Conservation (phyloP, 495 filamentous ascomycete species). For the Penicillium desertorum region DNA sequence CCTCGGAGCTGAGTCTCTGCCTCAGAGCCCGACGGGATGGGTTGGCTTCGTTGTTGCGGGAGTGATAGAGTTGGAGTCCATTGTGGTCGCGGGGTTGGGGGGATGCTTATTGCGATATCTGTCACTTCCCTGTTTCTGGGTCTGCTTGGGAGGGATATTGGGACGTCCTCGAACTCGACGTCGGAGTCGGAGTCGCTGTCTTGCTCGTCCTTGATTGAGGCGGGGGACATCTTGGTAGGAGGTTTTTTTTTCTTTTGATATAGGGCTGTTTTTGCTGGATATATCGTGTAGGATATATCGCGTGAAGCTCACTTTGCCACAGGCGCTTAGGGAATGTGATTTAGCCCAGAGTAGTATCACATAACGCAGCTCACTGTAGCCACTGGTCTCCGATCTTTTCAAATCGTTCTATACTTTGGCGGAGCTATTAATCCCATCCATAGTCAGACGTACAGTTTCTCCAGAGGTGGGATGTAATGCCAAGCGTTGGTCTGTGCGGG, state of each 20-base stretch:
- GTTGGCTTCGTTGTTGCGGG: constrained; percentile 45
- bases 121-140: not conserved
- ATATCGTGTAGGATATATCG: not conserved
- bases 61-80: constrained; percentile 23
- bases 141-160: constrained; percentile 4
- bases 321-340: not conserved
- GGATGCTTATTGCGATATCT: not conserved
- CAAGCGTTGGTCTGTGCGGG: constrained; percentile 45
- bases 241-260: not conserved
- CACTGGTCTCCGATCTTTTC: not conserved
- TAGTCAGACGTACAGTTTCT: constrained; percentile 1
- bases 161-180: constrained; percentile 30
- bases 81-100: not conserved
- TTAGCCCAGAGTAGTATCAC: not conserved
- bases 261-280: not conserved
- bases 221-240: constrained; percentile 14
- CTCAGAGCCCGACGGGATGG: constrained; percentile 65
- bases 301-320: not conserved
- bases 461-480: constrained; percentile 35
- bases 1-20: constrained; percentile 62
- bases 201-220: not conserved
- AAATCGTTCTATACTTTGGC: not conserved
- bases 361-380: not conserved
- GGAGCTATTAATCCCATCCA: not conserved
- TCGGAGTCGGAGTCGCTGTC: constrained; percentile 19